These are phyloP conservation scores for Aspergillus caelatus DNA, from an alignment of 2,329 filamentous ascomycete species.

Conservation along the genomic window DNA sequence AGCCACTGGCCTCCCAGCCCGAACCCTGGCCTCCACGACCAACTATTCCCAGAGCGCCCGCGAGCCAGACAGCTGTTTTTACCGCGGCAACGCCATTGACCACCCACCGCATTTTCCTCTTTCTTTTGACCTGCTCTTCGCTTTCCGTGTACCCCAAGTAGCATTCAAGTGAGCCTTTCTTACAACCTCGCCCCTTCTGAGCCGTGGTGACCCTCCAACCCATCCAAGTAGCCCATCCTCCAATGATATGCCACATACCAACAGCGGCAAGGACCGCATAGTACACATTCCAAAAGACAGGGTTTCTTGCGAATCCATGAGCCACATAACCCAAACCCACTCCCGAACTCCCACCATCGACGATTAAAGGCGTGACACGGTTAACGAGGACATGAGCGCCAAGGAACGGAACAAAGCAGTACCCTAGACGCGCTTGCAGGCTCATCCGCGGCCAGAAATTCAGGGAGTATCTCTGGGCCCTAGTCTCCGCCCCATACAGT, in stretches of 20 bases:
- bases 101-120: conserved; percentile 69
- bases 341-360: conserved; percentile 84
- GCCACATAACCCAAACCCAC: conserved; percentile 81
- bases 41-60: conserved; percentile 77
- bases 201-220: conserved; percentile 52
- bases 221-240: conserved; percentile 84
- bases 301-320: conserved; percentile 79
- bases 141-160: conserved; percentile 50
- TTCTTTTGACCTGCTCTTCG: conserved; percentile 52
- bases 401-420: conserved; percentile 66
- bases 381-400: conserved; percentile 75
- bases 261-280: conserved; percentile 70
- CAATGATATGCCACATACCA: conserved; percentile 76
- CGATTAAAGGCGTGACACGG: conserved; percentile 70
- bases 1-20: conserved; percentile 80
- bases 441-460: conserved; percentile 71
- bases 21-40: conserved; percentile 68
- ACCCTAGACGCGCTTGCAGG: conserved; percentile 73
- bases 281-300: conserved; percentile 65
- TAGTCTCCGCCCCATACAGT: conserved; percentile 73
- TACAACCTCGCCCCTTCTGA: conserved; percentile 30
- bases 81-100: conserved; percentile 67
- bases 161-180: conserved; percentile 34
- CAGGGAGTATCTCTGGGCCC: conserved; percentile 48
- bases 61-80: conserved; percentile 72